Conservation (phyloP, 1,284 basidiomycete species). For the Apiotrichum laibachii region DNA sequence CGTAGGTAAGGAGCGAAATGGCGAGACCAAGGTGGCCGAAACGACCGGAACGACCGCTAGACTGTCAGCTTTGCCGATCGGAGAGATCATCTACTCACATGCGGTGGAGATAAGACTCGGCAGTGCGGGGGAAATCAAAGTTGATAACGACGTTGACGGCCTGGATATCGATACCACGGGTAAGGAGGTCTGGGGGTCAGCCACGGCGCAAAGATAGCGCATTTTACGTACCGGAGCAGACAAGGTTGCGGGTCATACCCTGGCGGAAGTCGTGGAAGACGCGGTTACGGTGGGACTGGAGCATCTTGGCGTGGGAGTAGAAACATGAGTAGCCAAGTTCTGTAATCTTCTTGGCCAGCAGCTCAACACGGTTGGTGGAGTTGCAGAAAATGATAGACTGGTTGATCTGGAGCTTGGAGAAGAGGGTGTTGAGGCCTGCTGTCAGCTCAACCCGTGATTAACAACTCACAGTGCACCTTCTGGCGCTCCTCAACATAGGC, state of each 20-base stretch:
- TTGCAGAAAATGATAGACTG: conserved; percentile 99
- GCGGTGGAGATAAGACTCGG: conserved; percentile 93
- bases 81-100: conserved; percentile 28
- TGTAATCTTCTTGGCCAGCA: conserved; percentile 98
- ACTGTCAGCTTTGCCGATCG: conserved; percentile 7
- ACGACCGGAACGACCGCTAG: conserved; percentile 91
- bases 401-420: conserved; percentile 85
- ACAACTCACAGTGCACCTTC: conserved; percentile 81
- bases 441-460: neutral
- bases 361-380: conserved; percentile 98
- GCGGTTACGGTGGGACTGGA: conserved; percentile 95
- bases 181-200: conserved; percentile 71
- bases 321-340: conserved; percentile 99
- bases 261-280: conserved; percentile 99
- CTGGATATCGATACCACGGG: conserved; percentile 98
- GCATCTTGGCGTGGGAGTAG: conserved; percentile 99
- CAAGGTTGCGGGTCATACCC: conserved; percentile 95
- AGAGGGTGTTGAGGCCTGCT: conserved; percentile 38
- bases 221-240: conserved; percentile 67
- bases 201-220: neutral
- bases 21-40: conserved; percentile 96
- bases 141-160: conserved; percentile 99
- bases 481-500: conserved; percentile 98
- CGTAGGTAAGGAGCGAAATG: conserved; percentile 94
- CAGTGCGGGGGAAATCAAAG: conserved; percentile 99